phyloP scores from a whole-genome alignment of 106 monocot species.

The Dendrobium huoshanense region DNA sequence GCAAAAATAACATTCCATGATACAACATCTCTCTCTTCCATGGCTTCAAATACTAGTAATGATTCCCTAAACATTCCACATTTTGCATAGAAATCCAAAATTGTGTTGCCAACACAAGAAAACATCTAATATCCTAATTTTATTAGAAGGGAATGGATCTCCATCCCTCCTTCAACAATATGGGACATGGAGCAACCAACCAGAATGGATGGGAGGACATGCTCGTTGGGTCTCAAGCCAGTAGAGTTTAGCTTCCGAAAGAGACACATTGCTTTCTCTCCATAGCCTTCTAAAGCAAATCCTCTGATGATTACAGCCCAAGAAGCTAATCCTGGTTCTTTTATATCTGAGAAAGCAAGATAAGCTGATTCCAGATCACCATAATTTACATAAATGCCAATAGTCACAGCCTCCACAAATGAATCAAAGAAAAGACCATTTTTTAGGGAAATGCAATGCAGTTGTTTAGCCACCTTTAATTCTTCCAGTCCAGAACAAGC shows the following conservation, averaged over 20 bases:
- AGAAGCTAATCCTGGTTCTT: conserved; percentile 17
- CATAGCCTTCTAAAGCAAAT: conserved; percentile 12
- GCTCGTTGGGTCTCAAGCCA: conserved; percentile 11
- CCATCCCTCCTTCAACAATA: conserved; percentile 7
- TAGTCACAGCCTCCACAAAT: conserved; percentile 16
- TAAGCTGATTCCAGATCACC: conserved; percentile 14
- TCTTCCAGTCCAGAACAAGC: conserved; percentile 16
- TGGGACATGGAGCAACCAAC: conserved; percentile 11
- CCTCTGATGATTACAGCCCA: conserved; percentile 28
- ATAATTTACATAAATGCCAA: conserved; percentile 19
- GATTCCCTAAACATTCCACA: conserved; percentile 20
- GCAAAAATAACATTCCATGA: conserved; percentile 25
- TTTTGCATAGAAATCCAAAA: conserved; percentile 30
- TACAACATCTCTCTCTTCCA: conserved; percentile 21
- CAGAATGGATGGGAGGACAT: conserved; percentile 9
- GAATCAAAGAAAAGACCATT: conserved; percentile 16
- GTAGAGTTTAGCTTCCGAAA: conserved; percentile 9
- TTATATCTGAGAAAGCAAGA: conserved; percentile 9
- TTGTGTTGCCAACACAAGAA: conserved; percentile 16
- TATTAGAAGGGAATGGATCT: conserved; percentile 17
- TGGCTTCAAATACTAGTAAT: conserved; percentile 12
- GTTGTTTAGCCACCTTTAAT: conserved; percentile 4
- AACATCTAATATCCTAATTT: conserved; percentile 16
- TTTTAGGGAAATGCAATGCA: conserved; percentile 25
- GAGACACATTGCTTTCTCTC: conserved; percentile 15